A percentile compares a stretch with the other conserved stretches of the same genome.
Evolutionary conservation across 1,284 basidiomycete genomes (phyloP).

Genomic region (Naganishia albida): DNA sequence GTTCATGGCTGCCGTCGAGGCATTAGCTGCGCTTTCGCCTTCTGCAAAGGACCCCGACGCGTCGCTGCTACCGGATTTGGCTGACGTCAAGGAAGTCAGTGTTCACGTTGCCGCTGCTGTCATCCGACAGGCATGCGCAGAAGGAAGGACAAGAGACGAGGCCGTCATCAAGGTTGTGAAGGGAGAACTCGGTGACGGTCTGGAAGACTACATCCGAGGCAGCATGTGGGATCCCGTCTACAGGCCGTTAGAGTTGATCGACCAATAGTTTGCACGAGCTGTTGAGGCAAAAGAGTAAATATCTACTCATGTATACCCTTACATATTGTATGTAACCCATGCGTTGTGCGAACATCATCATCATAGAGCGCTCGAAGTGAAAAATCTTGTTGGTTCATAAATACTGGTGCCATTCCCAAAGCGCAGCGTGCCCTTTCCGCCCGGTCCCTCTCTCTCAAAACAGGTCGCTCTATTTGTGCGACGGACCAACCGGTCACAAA

Average conservation of each 20-base stretch:
- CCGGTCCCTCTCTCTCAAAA: too few relatives aligned
- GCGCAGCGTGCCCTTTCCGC: too few relatives aligned
- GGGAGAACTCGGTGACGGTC: conserved; percentile 41
- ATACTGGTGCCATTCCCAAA: too few relatives aligned
- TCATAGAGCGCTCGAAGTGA: conserved; percentile 1
- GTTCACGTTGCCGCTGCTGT: conserved; percentile 67
- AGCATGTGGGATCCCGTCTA: conserved; percentile 52
- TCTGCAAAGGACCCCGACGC: conserved; percentile 67
- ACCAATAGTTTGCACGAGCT: conserved; percentile 2
- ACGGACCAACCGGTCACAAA: too few relatives aligned
- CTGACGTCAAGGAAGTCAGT: conserved; percentile 65
- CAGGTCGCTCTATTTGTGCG: too few relatives aligned
- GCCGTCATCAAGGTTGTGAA: conserved; percentile 46
- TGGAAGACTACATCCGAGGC: conserved; percentile 50
- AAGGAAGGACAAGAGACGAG: conserved; percentile 58
- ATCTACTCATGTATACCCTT: conserved; percentile 9
- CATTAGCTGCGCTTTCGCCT: conserved; percentile 72
- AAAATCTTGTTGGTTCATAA: too few relatives aligned
- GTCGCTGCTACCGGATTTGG: conserved; percentile 61
- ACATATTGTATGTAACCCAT: conserved; percentile 7
- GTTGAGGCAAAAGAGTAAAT: conserved; percentile 5
- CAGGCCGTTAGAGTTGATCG: conserved; percentile 45
- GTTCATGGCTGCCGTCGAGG: conserved; percentile 68
- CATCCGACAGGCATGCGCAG: conserved; percentile 71
- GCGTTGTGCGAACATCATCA: conserved; percentile 9